Base-by-base conservation (phyloP, 441 rosid genomes). In the Gossypium gossypioides region DNA sequence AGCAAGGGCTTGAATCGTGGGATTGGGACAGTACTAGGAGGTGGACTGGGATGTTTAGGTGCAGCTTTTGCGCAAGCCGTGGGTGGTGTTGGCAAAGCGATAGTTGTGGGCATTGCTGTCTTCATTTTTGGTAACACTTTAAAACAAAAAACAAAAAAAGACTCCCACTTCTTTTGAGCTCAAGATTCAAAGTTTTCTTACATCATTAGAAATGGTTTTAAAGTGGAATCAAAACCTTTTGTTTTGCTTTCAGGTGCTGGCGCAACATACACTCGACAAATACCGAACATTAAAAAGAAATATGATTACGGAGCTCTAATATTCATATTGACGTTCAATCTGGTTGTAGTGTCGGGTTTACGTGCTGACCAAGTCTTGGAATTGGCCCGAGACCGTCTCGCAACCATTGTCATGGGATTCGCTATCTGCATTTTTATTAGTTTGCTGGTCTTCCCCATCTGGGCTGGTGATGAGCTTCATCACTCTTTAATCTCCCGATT, bases 381-480 rank as follows among this genome's bases (percentile, higher is more conserved):
- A 16, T 52, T 89, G 6, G 94, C 93, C 5, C 87, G 85, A 3
- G 65, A 84, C 16, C 88, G 98, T 19, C 85, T 91, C 25, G 55
- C 79, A 15, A 90, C 89, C 24, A 86, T 93, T 1, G 74, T 76
- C 25, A 78, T 91, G 68, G 98, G 98, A 8, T 85, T 86, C 24
- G 72, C 29, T 2, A 59, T 88, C 76, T 87, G 93, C 85, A 86
- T 88, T 74, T 80, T 76, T 72, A 79, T 73, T 9, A 86, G 88
- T 82, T 77, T 93, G 25, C 75, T 90, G 4, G 44, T 91, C 29
- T 90, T 84, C 29, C 98, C 98, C 0, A 85, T 85, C 0, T 91
- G 98, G 97, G 89, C 98, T 60, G 72, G 97, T n/a, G 94, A 89
- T 44, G 97, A 93, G 61, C 92, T 93, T 71, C 97, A 93, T 56